Evolutionary conservation across 2,329 filamentous ascomycete genomes (phyloP).

Genomic region (Fusarium pseudograminearum): DNA sequence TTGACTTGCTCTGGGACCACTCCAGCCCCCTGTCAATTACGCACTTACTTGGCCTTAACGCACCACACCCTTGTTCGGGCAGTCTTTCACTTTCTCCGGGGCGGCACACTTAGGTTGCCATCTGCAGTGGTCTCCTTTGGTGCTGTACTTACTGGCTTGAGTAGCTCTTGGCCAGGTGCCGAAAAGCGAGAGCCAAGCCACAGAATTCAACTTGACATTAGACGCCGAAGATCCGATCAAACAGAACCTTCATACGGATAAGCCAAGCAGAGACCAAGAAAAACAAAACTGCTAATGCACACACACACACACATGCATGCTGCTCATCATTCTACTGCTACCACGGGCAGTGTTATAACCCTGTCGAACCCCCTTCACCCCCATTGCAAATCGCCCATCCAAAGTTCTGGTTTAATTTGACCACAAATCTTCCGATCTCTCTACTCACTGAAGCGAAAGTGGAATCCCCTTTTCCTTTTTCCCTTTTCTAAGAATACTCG

Average conservation of each 20-base stretch:
- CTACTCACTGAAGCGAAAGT: constrained; percentile 32
- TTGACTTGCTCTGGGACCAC: constrained; percentile 27
- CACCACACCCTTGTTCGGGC: background rate
- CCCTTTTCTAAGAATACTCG: background rate
- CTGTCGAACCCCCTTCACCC: constrained; percentile 20
- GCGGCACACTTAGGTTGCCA: constrained; percentile 23
- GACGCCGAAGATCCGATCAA: constrained; percentile 46
- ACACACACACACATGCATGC: constrained; percentile 8
- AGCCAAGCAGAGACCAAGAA: constrained; percentile 37
- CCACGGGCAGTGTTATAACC: constrained; percentile 33
- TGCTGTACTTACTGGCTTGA: background rate
- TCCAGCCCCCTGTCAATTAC: constrained; percentile 25
- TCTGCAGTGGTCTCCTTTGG: constrained; percentile 5
- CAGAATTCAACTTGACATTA: constrained; percentile 22
- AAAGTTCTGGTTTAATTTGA: constrained; percentile 41
- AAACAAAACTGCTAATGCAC: constrained; percentile 20
- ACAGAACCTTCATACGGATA: constrained; percentile 23
- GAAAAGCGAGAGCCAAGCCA: constrained; percentile 43
- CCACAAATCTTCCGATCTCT: constrained; percentile 17
- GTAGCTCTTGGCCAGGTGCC: constrained; percentile 40
- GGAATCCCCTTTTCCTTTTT: constrained; percentile 30
- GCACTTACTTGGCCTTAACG: constrained; percentile 8
- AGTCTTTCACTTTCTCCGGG: constrained; percentile 18
- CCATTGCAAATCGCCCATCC: background rate
- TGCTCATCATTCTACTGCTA: constrained; percentile 33